phyloP scores from a whole-genome alignment of 495 filamentous ascomycete genomes.

The Neurospora tetraspora region DNA sequence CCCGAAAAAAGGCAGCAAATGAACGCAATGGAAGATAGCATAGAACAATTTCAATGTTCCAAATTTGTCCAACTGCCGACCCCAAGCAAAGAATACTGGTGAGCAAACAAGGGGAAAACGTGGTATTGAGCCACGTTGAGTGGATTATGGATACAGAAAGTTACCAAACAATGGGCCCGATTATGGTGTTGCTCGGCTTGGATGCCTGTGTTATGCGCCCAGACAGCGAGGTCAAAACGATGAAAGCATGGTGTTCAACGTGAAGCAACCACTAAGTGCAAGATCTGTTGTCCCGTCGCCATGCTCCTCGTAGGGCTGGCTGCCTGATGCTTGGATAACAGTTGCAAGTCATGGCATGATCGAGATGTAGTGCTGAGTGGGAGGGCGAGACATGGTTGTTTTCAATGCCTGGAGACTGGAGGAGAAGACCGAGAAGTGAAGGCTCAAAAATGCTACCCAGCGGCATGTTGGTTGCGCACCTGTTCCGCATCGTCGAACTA shows the following conservation, averaged over 20 bases:
- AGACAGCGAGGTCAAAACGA: background rate
- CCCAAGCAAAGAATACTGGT: background rate
- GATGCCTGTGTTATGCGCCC: background rate
- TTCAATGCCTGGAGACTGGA: background rate
- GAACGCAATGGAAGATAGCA: background rate
- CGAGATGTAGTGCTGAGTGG: background rate
- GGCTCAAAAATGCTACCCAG: background rate
- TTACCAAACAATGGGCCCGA: background rate
- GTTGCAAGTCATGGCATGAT: background rate
- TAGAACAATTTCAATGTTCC: background rate
- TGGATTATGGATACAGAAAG: background rate
- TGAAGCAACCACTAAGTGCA: background rate
- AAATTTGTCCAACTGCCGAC: background rate
- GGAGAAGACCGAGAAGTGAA: background rate
- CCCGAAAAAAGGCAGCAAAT: background rate
- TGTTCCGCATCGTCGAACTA: background rate
- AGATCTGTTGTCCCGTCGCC: background rate
- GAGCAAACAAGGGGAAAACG: background rate
- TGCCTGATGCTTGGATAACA: background rate
- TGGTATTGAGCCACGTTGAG: background rate
- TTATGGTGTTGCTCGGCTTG: background rate
- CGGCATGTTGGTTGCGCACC: background rate
- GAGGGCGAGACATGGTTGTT: background rate
- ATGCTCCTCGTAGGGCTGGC: background rate
- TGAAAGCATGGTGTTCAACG: background rate